Base-by-base conservation (phyloP, 73 alveolate genomes). In the Paramecium pentaurelia region DNA sequence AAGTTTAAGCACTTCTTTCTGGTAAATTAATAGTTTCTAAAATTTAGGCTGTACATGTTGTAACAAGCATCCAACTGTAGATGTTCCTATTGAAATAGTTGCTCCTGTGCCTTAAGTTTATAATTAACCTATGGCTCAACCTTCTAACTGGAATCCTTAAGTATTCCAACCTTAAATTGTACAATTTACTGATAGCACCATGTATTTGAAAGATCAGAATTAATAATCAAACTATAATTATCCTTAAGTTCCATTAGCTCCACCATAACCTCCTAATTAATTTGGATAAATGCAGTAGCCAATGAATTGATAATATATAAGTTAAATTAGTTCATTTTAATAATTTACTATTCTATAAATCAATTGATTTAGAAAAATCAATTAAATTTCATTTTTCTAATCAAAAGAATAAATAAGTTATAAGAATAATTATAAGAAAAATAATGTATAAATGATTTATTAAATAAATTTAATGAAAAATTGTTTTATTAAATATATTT, bases 391-490 rank as follows among this genome's bases (percentile, higher is more conserved):
- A 40, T 2, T 40, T 40, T 40, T 5, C 2, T 36, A 5, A 38
- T 38, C 8, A 38, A 38, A 38, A 38, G 49, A 7, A 10, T 40
- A 0, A 7, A 40, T 7, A 40, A 7, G 2, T 40, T 14, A 4
- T 40, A 7, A 94, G 94, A 18, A 95, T 96, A 34, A 88, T 71
- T 37, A 95, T 89, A 85, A 93, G 93, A 97, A 92, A 96, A 32
- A 96, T 96, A 44, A 95, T 94, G 28, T 95, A 94, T 11, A 95
- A 54, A 6, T 98, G 97, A 90, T 94, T 96, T 25, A 92, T 93
- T 36, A 96, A 93, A 22, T 94, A 93, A 40, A 28, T 27, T 27
- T 73, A 25, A n/a, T 25, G 40, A 22, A 4, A 34, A 34, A 34
- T 34, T 34, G 49, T 7, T 75, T 73, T n/a, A 40, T 4, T 40